Conservation (phyloP, 176 grass and related monocot species). For the Chloris gayana region DNA sequence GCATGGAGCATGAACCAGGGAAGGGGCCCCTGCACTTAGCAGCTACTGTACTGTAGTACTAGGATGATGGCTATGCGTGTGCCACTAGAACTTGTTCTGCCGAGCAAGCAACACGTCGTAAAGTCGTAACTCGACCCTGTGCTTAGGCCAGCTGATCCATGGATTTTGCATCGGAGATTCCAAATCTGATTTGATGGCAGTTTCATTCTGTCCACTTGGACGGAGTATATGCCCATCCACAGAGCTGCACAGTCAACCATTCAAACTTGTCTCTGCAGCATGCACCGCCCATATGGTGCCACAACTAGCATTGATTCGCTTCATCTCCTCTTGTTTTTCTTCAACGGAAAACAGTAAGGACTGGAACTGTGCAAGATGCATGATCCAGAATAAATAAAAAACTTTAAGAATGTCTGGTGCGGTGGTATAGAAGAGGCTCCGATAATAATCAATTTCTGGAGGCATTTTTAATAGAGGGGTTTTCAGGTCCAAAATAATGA, state of each 20-base stretch:
- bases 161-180: conserved; percentile 23
- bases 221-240: conserved; percentile 27
- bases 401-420: neutral
- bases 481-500: no score
- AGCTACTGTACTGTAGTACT: neutral
- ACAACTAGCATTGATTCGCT: no score
- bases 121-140: neutral
- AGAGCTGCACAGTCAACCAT: conserved; percentile 32
- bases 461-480: neutral
- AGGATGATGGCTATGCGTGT: conserved; percentile 14
- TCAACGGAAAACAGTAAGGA: no score
- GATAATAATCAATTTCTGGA: neutral
- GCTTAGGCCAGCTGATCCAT: neutral
- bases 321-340: no score
- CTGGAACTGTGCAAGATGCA: neutral
- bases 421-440: neutral
- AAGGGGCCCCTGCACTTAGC: neutral
- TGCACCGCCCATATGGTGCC: neutral
- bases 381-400: neutral
- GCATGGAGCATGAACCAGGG: neutral
- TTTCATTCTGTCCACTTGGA: conserved; percentile 43
- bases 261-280: conserved; percentile 16
- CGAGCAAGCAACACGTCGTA: conserved; percentile 20
- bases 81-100: conserved; percentile 37
- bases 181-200: conserved; percentile 41